A percentile compares a stretch with the other conserved stretches of the same genome.
Evolutionary conservation across 331 rosid species (phyloP).

Genomic region (Telfairia occidentalis): DNA sequence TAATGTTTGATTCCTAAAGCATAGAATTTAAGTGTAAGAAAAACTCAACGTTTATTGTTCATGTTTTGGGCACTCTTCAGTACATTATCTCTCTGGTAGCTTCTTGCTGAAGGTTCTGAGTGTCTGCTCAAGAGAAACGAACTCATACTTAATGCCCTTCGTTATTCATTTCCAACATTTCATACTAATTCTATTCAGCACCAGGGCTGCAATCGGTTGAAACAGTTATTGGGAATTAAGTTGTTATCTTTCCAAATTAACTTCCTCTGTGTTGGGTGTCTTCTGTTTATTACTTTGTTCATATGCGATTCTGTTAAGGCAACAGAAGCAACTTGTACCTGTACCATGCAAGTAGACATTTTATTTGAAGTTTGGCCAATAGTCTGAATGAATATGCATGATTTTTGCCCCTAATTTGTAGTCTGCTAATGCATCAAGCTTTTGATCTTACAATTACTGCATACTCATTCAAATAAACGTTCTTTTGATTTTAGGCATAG

Average conservation of each 20-base stretch:
- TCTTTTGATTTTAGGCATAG: slow-evolving; percentile 32
- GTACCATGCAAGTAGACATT: not conserved
- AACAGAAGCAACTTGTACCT: not conserved
- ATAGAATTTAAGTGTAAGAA: not conserved
- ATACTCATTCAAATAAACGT: not conserved
- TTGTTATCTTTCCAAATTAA: not conserved
- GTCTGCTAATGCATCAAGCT: not conserved
- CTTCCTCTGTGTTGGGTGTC: not conserved
- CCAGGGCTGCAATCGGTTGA: not conserved
- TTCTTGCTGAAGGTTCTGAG: too few relatives aligned
- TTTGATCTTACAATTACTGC: too few relatives aligned
- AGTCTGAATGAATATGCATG: not conserved
- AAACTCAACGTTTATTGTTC: not conserved
- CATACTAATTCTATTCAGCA: not conserved
- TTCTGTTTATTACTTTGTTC: not conserved
- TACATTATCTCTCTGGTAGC: not conserved
- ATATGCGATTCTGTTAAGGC: not conserved
- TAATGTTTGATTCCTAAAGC: not conserved
- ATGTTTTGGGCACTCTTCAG: not conserved
- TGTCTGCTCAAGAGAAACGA: too few relatives aligned
- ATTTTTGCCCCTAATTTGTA: not conserved
- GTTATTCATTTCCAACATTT: too few relatives aligned
- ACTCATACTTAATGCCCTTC: too few relatives aligned
- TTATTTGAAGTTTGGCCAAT: not conserved
- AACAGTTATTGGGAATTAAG: not conserved